Evolutionary conservation across 495 filamentous ascomycete genomes (phyloP).

Genomic region (Penicillium diatomitis): DNA sequence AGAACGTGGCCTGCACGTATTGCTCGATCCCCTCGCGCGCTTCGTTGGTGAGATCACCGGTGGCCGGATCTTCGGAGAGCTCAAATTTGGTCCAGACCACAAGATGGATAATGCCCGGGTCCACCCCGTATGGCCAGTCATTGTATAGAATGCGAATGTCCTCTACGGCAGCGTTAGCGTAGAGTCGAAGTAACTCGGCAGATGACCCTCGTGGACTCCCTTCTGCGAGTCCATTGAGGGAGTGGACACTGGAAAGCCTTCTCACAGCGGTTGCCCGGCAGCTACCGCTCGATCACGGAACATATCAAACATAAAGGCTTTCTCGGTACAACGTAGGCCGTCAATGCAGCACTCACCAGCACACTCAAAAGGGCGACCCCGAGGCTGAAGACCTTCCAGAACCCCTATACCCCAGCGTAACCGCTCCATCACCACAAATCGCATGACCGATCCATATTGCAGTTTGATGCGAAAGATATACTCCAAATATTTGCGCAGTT

Average conservation of each 20-base stretch:
- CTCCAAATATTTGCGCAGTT: constrained; percentile 61
- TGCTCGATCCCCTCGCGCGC: constrained; percentile 55
- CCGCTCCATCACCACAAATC: constrained; percentile 58
- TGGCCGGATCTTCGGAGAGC: constrained; percentile 55
- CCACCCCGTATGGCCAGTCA: constrained; percentile 86
- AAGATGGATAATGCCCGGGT: constrained; percentile 65
- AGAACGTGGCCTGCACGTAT: constrained; percentile 58
- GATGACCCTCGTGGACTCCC: no score
- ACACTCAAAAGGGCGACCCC: constrained; percentile 40
- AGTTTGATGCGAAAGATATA: constrained; percentile 53
- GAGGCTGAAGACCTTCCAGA: constrained; percentile 30
- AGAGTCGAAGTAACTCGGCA: no score
- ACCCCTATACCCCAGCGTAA: constrained; percentile 50
- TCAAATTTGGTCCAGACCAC: constrained; percentile 90
- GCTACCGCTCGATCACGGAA: no score
- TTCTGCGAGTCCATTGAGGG: no score
- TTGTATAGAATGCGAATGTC: constrained; percentile 73
- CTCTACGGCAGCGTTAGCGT: constrained; percentile 25
- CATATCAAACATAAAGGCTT: no score
- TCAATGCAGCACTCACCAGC: constrained; percentile 27
- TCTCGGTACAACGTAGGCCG: no score
- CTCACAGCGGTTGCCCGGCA: no score
- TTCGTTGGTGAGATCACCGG: constrained; percentile 54
- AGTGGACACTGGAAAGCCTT: no score
- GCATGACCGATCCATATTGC: constrained; percentile 62